Percentiles rank a stretch among this genome's conserved stretches.
phyloP scores from a whole-genome alignment of 805 yeast species.

The Suhomyces sp. region DNA sequence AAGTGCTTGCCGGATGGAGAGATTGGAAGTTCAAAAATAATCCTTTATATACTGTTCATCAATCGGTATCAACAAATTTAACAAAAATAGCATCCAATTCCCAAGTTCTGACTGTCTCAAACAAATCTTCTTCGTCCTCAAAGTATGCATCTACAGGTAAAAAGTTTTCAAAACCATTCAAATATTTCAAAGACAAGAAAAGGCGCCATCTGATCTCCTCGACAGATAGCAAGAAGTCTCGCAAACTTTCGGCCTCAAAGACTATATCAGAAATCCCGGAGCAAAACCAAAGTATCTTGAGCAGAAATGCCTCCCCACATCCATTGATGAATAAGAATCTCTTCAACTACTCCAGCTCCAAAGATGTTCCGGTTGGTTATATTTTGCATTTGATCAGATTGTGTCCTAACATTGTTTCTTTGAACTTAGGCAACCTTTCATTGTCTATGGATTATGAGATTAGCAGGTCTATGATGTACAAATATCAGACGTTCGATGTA shows the following conservation, averaged over 20 bases:
- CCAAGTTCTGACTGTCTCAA: conserved; percentile 16
- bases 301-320: conserved; percentile 31
- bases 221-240: conserved; percentile 1
- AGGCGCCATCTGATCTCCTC: conserved; percentile 5
- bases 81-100: conserved; percentile 13
- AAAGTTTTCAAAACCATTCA: conserved; percentile 18
- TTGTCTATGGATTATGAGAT: conserved; percentile 67
- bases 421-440: conserved; percentile 62
- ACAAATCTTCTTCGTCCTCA: conserved; percentile 14
- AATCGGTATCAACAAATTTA: conserved; percentile 16
- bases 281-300: neutral
- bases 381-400: conserved; percentile 63
- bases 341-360: conserved; percentile 59
- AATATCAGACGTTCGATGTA: conserved; percentile 38
- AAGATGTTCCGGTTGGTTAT: conserved; percentile 78
- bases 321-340: conserved; percentile 63
- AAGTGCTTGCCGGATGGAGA: conserved; percentile 79
- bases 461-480: conserved; percentile 30
- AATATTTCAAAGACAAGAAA: conserved; percentile 16
- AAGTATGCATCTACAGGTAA: conserved; percentile 14
- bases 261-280: neutral
- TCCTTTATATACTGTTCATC: conserved; percentile 51
- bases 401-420: conserved; percentile 56
- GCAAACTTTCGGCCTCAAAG: neutral
- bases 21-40: conserved; percentile 83